Evolutionary conservation across 805 yeast species (phyloP).

Genomic region (Candida odintsovae): DNA sequence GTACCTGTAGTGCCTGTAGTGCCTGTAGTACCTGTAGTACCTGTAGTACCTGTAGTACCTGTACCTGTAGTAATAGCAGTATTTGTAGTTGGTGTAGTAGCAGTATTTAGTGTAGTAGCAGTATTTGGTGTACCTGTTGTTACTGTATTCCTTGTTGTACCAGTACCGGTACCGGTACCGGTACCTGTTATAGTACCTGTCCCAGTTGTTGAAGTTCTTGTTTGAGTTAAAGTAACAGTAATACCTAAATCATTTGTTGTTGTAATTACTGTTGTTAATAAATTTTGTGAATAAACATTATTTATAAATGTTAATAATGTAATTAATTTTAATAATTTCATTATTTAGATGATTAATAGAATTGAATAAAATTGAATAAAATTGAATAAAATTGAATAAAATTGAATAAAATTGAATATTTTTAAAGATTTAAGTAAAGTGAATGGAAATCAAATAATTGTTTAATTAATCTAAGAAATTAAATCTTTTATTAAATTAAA

Average conservation of each 20-base stretch:
- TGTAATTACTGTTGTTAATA: conserved; percentile 16
- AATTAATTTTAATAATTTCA: background rate
- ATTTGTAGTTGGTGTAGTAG: background rate
- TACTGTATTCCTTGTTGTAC: conserved; percentile 1
- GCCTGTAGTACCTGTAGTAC: conserved; percentile 4
- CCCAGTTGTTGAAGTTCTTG: conserved; percentile 9
- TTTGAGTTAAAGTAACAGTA: conserved; percentile 19
- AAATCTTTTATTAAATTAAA: no score
- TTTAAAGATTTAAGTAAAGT: no score
- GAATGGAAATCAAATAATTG: no score
- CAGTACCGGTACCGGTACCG: background rate
- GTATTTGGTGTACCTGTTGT: background rate
- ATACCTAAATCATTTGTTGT: conserved; percentile 22
- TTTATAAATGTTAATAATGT: background rate
- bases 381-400: no score
- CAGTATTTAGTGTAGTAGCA: background rate
- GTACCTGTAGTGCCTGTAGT: conserved; percentile 1
- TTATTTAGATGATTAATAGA: background rate
- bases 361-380: no score
- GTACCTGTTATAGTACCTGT: conserved; percentile 15
- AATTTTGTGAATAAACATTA: background rate
- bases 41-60: conserved; percentile 1
- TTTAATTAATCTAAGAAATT: no score
- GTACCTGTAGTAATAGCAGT: background rate
- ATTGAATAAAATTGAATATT: no score